Evolutionary conservation across 2,329 filamentous ascomycete species (phyloP), one percentile per base, ranked within the genome.

Genomic region (Talaromyces albobiverticillius): DNA sequence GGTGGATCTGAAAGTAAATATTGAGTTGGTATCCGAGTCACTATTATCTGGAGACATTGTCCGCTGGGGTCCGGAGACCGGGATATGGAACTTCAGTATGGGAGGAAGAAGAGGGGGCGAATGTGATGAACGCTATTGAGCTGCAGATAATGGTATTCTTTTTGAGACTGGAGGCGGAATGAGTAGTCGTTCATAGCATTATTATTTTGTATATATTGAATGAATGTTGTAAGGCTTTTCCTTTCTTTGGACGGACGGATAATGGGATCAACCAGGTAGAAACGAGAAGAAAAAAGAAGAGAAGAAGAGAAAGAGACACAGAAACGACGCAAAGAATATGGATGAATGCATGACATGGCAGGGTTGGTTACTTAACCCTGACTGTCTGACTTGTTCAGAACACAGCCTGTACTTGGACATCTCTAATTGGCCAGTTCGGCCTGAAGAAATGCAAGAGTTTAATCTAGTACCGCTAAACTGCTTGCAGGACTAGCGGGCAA

Each of bases 1-100:
- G 26, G 6, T 43, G 11, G 48, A 46, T 32, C 45, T 46, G 42
- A 38, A 25, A 2, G 48, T 51, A 18, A 52, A 55, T 45, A 55
- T 52, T 8, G 53, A 55, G 20, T 23, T 26, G 25, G 10, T 38
- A n/a, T 55, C 53, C 16, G 53, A 51, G 22, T 52, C 53, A 22
- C 32, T 23, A 16, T 32, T 41, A 3, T 55, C 42, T 29, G 34
- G 31, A 31, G 26, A 18, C 38, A 54, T 54, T 36, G 31, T 48
- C 20, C 20, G 26, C 31, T 50, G 16, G 7, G 3, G 25, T 29
- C 18, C n/a, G 46, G n/a, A 13, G 6, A 45, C 22, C 32, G 14
- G n/a, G 14, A 14, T 29, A 16, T 1, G 14, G n/a, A 22, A 18
- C n/a, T n/a, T n/a, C n/a, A n/a, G n/a, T n/a, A n/a, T n/a, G n/a